Percentiles rank a stretch among this genome's conserved stretches.
These are phyloP conservation scores for Dendrocalamus latiflorus DNA, from an alignment of 202 grass and related monocot species.

Conservation along the genomic window DNA sequence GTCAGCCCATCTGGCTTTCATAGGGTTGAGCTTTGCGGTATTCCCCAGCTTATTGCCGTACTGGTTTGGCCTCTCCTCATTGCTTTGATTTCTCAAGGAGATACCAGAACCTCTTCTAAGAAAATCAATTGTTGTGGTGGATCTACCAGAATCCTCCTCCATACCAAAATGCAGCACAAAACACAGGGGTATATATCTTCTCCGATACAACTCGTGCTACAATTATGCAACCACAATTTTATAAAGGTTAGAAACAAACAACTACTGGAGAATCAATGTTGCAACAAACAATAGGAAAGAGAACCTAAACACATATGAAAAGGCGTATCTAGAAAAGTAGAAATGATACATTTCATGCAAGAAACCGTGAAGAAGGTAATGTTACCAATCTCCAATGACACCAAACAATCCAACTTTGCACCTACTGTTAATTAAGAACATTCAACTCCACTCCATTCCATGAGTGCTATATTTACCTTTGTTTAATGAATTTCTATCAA, in stretches of 20 bases:
- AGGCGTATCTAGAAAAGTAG: background rate
- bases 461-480: no score
- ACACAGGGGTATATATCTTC: background rate
- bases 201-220: background rate
- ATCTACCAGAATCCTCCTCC: no score
- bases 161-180: slow-evolving; percentile 31
- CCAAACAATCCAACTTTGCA: slow-evolving; percentile 20
- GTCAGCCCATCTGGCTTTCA: slow-evolving; percentile 40
- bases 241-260: background rate
- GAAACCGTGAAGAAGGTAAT: slow-evolving; percentile 1
- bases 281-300: background rate
- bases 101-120: no score
- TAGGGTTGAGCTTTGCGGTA: no score
- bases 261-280: background rate
- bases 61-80: no score
- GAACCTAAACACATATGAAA: background rate
- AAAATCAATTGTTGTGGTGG: no score
- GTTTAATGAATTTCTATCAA: background rate
- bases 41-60: no score
- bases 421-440: slow-evolving; percentile 28
- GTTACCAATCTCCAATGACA: slow-evolving; percentile 18
- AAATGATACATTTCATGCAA: background rate
- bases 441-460: background rate
- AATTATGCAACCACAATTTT: slow-evolving; percentile 29
- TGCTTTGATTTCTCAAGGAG: no score